Evolutionary conservation across 345 rosid species (phyloP).

Genomic region (Eucalyptus tenuipes): DNA sequence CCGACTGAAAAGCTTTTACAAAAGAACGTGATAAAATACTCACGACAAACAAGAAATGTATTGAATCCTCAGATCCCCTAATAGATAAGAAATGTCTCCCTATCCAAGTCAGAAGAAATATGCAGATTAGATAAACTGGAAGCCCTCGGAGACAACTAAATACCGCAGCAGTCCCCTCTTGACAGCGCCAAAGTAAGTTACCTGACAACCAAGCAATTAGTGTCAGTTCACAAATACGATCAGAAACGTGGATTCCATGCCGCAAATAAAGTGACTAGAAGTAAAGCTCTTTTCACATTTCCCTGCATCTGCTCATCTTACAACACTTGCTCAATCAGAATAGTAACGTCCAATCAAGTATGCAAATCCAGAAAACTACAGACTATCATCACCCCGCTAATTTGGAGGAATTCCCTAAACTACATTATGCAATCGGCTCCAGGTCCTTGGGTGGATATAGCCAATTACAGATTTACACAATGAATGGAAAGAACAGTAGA

Average conservation of each 20-base stretch:
- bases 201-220: not conserved
- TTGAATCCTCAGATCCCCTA: not conserved
- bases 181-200: not conserved
- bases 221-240: not conserved
- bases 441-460: not conserved
- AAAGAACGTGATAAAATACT: not conserved
- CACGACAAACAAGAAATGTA: not conserved
- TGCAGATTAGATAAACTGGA: not conserved
- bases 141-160: not conserved
- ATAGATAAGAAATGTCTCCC: not conserved
- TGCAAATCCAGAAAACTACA: not conserved
- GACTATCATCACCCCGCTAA: not conserved
- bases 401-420: not conserved
- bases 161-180: not conserved
- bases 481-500: not conserved
- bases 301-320: not conserved
- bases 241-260: not conserved
- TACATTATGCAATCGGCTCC: not conserved
- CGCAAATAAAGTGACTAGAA: not conserved
- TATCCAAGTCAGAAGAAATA: not conserved
- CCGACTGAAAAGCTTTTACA: not conserved
- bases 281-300: not conserved
- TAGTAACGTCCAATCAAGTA: not conserved
- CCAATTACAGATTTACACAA: not conserved
- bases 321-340: not conserved